Evolutionary conservation across 1,284 basidiomycete species (phyloP).

Genomic region (Heliocybe sulcata): DNA sequence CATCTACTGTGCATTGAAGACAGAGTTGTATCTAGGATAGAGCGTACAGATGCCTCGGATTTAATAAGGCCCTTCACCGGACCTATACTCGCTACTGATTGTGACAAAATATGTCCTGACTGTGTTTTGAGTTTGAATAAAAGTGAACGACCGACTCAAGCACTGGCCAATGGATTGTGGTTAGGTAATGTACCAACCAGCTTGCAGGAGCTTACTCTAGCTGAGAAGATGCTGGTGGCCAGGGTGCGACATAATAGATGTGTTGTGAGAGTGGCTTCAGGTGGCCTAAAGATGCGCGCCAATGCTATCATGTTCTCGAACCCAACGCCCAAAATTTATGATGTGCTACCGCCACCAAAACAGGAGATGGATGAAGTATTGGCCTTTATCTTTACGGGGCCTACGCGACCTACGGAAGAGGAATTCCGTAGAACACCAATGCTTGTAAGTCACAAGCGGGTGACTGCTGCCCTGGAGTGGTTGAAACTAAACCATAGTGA

Average conservation of each 20-base stretch:
- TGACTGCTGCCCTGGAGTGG: slow-evolving; percentile 19
- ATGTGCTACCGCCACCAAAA: slow-evolving; percentile 5
- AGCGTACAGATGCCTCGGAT: no score
- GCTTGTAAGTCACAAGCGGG: slow-evolving; percentile 14
- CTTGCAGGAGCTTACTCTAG: not conserved
- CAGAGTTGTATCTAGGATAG: no score
- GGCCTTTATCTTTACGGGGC: not conserved
- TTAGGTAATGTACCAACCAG: slow-evolving; percentile 2
- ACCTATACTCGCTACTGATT: not conserved
- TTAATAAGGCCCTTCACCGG: not conserved
- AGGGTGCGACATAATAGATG: slow-evolving; percentile 5
- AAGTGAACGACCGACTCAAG: not conserved
- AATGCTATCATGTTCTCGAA: slow-evolving; percentile 8
- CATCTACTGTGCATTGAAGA: no score
- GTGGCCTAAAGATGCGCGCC: slow-evolving; percentile 4
- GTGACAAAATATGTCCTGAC: not conserved
- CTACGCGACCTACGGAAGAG: not conserved
- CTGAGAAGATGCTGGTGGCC: slow-evolving; percentile 7
- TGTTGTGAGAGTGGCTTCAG: slow-evolving; percentile 3
- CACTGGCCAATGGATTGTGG: slow-evolving; percentile 4
- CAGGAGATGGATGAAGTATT: slow-evolving; percentile 6
- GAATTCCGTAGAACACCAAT: slow-evolving; percentile 19
- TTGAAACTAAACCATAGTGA: slow-evolving; percentile 21
- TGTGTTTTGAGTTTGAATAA: not conserved
- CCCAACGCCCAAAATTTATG: slow-evolving; percentile 5